Base-by-base conservation (phyloP, 495 filamentous ascomycete genomes). In the Penicillium diatomitis region DNA sequence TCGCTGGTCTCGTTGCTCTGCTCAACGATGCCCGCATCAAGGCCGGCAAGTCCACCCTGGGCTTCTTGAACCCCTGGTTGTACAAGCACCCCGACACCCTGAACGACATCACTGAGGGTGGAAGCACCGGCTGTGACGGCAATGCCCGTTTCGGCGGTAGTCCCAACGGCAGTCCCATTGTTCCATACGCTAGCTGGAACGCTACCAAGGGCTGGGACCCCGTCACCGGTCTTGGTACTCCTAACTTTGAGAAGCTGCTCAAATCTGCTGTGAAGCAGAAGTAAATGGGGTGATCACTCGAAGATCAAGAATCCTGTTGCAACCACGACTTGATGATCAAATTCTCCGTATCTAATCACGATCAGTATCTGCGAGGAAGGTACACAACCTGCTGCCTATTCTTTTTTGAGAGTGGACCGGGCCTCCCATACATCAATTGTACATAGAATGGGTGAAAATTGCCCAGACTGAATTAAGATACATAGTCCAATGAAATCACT, bases 1-100 rank as follows among this genome's bases (percentile, higher is more conserved):
- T 84, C 12, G 75, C 78, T 3, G 83, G 77, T 10, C 61, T 90
- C 12, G 61, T 90, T 6, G 73, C 74, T 0, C 65, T 88, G 11
- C 68, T 90, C 36, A 88, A 89, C 51, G 83, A 84, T 51, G 84
- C 81, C 0, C 71, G 82, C 1, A 64, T 82, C 36, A 63, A 73
- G 1, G 70, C 69, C 11, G 76, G 76, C 20, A 63, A 79, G 56
- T 67, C 77, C 0, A 64, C 76, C 0, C 59, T 90, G 45, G 86
- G 86, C 0, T 89, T 88, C 70, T 56, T 88, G 32, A 90, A 90
- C 60, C 85, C 85, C 0, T 86, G 81, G 81, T 55, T 90, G 30
- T 90, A 88, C 31, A 65, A 66, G 67, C 7, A 63, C 53, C 5
- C 8, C 62, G 65, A 38, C 48, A 82, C 69, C 0, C 66, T 88